Base-by-base conservation (phyloP, 2,329 filamentous ascomycete genomes). In the Epichloe bromicola region DNA sequence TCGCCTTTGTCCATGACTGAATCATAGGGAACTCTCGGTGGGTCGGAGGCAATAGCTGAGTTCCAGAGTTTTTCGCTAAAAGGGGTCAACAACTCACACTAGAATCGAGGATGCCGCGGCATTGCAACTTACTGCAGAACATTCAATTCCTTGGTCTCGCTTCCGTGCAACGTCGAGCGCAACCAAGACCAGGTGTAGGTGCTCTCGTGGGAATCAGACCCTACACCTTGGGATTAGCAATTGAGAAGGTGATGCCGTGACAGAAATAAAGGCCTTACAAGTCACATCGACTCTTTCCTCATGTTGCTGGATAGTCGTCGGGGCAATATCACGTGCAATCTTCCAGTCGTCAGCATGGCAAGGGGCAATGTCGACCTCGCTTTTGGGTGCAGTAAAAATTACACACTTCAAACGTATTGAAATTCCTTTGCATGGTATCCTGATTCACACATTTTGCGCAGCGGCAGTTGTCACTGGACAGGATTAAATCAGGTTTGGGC, bases 161-260 rank as follows among this genome's bases (percentile, higher is more conserved):
- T 12, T 5, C 45, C 44, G 15, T 46, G 43, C 8, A 57, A 36
- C 5, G 53, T 53, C 10, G 55, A 48, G 30, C 47, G 48, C 65
- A 66, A 51, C 70, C 59, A 52, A 87, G 70, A 71, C 74, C 77
- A 83, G 1, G 73, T 63, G 61, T 89, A 94, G 23, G 72, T 66
- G 65, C 86, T 89, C 43, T 72, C 61, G 64, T 95, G 89, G 1
- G 72, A 73, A 61, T 86, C 83, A 53, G 75, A 75, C 83, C 84
- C 84, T 87, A n/a, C 19, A 20, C 10, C 48, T 19, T 14, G 15
- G 3, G 6, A n/a, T 49, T 11, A 58, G 53, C 11, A 23, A 33
- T 19, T 48, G 8, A 15, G 3, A 19, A 12, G 26, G 7, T 17
- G n/a, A 11, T 3, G 26, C 17, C 2, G 30, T 3, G 8, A 7